These are phyloP conservation scores for Rhizopogon roseolus DNA, from an alignment of 768 basidiomycete species.

Conservation along the genomic window DNA sequence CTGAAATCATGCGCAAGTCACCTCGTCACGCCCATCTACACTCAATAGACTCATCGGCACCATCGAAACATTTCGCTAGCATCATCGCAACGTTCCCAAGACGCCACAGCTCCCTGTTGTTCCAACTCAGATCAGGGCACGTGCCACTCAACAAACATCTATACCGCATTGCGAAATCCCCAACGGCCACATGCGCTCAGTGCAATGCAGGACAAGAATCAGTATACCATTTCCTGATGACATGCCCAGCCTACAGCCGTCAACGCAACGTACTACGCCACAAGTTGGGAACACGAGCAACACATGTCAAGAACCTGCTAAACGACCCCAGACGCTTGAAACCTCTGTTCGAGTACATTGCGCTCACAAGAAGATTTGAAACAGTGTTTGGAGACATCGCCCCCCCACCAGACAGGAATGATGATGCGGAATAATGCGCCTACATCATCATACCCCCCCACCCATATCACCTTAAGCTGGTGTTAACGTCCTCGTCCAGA, in stretches of 20 bases:
- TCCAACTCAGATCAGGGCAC: background rate
- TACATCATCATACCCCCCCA: too few species aligned
- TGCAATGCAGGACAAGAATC: slow-evolving; percentile 10
- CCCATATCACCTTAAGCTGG: too few species aligned
- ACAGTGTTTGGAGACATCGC: too few species aligned
- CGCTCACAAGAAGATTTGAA: too few species aligned
- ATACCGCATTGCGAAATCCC: slow-evolving; percentile 8
- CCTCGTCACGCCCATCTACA: background rate
- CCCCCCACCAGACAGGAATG: too few species aligned
- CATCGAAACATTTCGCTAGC: background rate
- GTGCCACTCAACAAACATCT: slow-evolving; percentile 10
- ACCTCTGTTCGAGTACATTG: too few species aligned
- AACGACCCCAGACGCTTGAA: too few species aligned
- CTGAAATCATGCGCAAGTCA: background rate
- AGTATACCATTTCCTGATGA: slow-evolving; percentile 10
- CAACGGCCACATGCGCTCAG: slow-evolving; percentile 5
- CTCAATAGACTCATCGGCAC: background rate
- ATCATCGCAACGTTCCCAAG: slow-evolving; percentile 2
- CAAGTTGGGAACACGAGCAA: too few species aligned
- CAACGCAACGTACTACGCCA: background rate
- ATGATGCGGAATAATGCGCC: too few species aligned
- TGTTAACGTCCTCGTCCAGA: too few species aligned
- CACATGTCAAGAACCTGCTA: too few species aligned
- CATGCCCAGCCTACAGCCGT: slow-evolving; percentile 1
- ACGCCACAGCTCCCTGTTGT: slow-evolving; percentile 4